Percentiles rank a stretch among this genome's conserved stretches.
Evolutionary conservation across 345 rosid genomes (phyloP).

Genomic region (Isatis tinctoria): DNA sequence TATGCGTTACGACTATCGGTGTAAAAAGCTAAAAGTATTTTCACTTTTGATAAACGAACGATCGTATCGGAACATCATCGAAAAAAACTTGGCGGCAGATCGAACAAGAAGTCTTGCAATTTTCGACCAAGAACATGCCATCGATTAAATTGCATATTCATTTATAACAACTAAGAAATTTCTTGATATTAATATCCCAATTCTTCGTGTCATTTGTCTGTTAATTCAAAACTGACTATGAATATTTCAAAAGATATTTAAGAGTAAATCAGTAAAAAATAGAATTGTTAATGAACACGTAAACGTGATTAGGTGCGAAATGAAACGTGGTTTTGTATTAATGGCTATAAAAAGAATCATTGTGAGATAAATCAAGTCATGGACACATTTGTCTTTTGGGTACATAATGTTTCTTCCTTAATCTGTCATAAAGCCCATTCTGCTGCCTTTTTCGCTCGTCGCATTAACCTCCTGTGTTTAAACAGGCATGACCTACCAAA

Average conservation of each 20-base stretch:
- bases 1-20: not conserved
- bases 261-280: not conserved
- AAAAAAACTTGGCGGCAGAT: not conserved
- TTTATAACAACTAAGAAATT: not conserved
- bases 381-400: constrained; percentile 1
- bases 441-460: not conserved
- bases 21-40: not conserved
- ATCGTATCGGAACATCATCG: not conserved
- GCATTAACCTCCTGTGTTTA: not conserved
- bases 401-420: not conserved
- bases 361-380: not conserved
- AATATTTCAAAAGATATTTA: not conserved
- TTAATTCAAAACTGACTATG: not conserved
- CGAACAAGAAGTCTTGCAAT: not conserved
- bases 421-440: not conserved
- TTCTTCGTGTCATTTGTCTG: not conserved
- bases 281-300: constrained; percentile 18
- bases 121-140: not conserved
- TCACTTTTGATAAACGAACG: not conserved
- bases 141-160: not conserved
- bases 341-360: not conserved
- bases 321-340: not conserved
- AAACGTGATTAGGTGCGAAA: not conserved
- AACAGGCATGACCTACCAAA: not conserved
- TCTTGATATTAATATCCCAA: not conserved